Base-by-base conservation (phyloP, 345 rosid genomes). In the Lepidium didymum region DNA sequence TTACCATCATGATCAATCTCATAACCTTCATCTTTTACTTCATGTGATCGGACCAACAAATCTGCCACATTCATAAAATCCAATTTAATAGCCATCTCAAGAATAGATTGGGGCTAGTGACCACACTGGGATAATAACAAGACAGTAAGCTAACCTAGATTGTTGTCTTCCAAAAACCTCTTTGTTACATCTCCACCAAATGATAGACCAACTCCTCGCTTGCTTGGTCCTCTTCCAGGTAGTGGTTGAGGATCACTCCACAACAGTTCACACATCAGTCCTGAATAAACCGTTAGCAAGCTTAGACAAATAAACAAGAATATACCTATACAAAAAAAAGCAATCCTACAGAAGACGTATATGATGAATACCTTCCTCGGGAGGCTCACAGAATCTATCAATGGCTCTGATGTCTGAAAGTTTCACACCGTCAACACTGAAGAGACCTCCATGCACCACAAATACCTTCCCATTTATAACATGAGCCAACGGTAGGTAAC, bases 161-260 rank as follows among this genome's bases (percentile, higher is more conserved):
- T 94, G 68, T 94, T 94, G 69, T 94, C 99, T 77, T 78, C 79
- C 79, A 94, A 80, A 62, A 94, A 94, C 63, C 80, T 86, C 73
- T 78, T 81, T 1, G 99, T 94, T 53, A 94, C 97, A 56, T 94
- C 99, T 19, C 69, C 92, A 76, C 99, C 99, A 72, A 94, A 94
- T 42, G 93, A 87, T 41, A 91, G 87, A 72, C 97, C 99, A 21
- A 94, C 99, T 53, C 97, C 99, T 6, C 99, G 82, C 78, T 94
- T 94, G 82, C 97, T 94, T 53, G 99, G 96, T 51, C 99, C 99
- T 78, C 97, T 82, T 79, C 99, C 99, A 11, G 85, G 96, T 19
- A 68, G 75, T 60, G 99, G 95, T 69, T 91, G 99, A 25, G 99
- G 99, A 85, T 94, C 99, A 68, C 99, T 94, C 99, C 99, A 94